Conservation (phyloP, 2,329 filamentous ascomycete species). For the Balansia obtecta region DNA sequence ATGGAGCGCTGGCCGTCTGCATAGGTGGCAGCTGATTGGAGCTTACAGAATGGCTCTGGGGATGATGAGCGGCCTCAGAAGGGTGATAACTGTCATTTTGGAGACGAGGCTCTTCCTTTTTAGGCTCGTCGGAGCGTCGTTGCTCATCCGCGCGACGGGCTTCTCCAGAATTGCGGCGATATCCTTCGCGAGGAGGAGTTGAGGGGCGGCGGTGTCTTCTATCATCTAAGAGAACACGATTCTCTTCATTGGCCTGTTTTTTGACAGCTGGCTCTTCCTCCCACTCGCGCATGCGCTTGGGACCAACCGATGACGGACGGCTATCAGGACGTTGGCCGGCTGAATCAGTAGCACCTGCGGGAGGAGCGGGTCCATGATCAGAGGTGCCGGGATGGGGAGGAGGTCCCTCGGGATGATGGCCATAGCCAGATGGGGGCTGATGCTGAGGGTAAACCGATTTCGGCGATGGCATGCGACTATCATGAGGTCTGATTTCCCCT, state of each 20-base stretch:
- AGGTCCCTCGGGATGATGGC: slow-evolving; percentile 53
- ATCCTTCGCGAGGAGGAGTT: slow-evolving; percentile 56
- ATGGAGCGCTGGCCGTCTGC: slow-evolving; percentile 46
- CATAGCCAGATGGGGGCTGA: slow-evolving; percentile 39
- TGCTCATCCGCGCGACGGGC: slow-evolving; percentile 52
- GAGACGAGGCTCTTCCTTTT: slow-evolving; percentile 53
- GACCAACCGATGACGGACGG: slow-evolving; percentile 64
- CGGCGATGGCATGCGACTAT: slow-evolving; percentile 82
- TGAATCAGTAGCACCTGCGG: slow-evolving; percentile 47
- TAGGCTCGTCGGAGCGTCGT: slow-evolving; percentile 45
- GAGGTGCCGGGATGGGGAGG: slow-evolving; percentile 45
- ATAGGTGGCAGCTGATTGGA: slow-evolving; percentile 47
- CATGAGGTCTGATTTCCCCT: slow-evolving; percentile 72
- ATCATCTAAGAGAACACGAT: slow-evolving; percentile 74
- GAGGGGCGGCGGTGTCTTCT: slow-evolving; percentile 66
- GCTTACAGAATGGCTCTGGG: slow-evolving; percentile 40
- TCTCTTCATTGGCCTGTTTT: slow-evolving; percentile 83
- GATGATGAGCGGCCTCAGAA: slow-evolving; percentile 81
- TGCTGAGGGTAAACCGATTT: slow-evolving; percentile 76
- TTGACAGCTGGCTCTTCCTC: slow-evolving; percentile 70
- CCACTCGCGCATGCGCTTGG: slow-evolving; percentile 87
- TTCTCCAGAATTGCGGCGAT: slow-evolving; percentile 69
- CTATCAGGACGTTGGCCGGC: slow-evolving; percentile 50
- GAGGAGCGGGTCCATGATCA: slow-evolving; percentile 31
- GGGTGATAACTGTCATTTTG: slow-evolving; percentile 75